Base-by-base conservation (phyloP, 306 rosid genomes). In the Elaeagnus macrophylla region DNA sequence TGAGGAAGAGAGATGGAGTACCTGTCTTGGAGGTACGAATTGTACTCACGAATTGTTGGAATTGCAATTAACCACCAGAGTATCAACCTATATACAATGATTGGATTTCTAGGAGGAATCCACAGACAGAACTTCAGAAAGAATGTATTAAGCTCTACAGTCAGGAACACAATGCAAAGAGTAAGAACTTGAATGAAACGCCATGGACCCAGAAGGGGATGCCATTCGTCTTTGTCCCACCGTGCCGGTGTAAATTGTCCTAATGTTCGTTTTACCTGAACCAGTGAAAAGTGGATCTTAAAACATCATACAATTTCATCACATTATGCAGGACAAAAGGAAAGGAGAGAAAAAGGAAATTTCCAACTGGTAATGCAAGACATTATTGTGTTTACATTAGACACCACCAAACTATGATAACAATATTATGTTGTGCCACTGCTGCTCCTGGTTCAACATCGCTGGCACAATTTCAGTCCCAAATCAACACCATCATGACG, bases 191-290 rank as follows among this genome's bases (percentile, higher is more conserved):
- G 99, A 80, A 82, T 54, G 66, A 93, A 93, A 44, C 99, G 95
- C 95, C 94, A 93, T 6, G 99, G 99, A 69, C 89, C 99, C 11
- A 84, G 95, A 72, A 93, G 71, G 10, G 99, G 99, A 62, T 82
- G 96, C 99, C 99, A 84, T 82, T 93, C 95, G 16, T 93, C 99
- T 74, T 93, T 93, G 82, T 93, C 99, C 99, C 99, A 93, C 68
- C 75, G 83, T 6, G 99, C 99, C 6, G 99, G 99, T 5, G 94
- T 93, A 73, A 93, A 93, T 61, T 93, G 96, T 41, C 84, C 89
- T 59, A 93, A 74, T 10, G 95, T 84, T 65, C 99, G 72, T 70
- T 93, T 93, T 49, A 93, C 88, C 99, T 93, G 76, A 54, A 70
- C 53, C 47, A 35, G 45, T 46, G n/a, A 48, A 41, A 41, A 39